Evolutionary conservation across 352 stramenopile species (phyloP).

Genomic region (Pythium volutum): DNA sequence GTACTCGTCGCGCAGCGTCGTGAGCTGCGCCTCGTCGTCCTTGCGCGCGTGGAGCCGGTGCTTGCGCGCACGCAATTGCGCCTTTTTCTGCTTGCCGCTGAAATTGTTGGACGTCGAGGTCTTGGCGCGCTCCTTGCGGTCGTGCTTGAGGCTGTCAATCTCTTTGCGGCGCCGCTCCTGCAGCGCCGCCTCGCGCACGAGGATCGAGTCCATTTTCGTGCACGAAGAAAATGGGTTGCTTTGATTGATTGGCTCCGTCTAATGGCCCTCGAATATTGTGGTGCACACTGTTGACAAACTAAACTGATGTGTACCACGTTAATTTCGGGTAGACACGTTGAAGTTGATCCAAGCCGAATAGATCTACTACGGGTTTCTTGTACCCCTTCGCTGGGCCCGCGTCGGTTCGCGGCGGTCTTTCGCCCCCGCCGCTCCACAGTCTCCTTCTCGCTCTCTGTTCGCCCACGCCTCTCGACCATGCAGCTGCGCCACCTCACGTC

Average conservation of each 20-base stretch:
- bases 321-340: background rate
- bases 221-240: constrained; percentile 1
- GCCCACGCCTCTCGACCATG: constrained; percentile 61
- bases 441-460: background rate
- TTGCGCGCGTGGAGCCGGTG: constrained; percentile 65
- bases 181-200: constrained; percentile 62
- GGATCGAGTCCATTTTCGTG: constrained; percentile 36
- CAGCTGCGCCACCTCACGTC: constrained; percentile 92
- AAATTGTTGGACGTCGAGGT: constrained; percentile 56
- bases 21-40: constrained; percentile 47
- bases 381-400: background rate
- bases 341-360: background rate
- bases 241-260: constrained; percentile 17
- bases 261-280: background rate
- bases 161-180: constrained; percentile 68
- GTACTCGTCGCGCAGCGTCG: constrained; percentile 39
- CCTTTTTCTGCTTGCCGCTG: constrained; percentile 86
- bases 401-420: constrained; percentile 33
- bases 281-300: background rate
- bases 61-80: constrained; percentile 79
- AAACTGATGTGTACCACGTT: background rate
- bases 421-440: background rate
- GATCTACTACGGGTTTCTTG: background rate
- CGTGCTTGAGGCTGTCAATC: constrained; percentile 72
- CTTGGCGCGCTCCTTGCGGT: constrained; percentile 74